These are phyloP conservation scores for Capsicum rhomboideum DNA, from an alignment of 257 asterid genomes.

Conservation along the genomic window DNA sequence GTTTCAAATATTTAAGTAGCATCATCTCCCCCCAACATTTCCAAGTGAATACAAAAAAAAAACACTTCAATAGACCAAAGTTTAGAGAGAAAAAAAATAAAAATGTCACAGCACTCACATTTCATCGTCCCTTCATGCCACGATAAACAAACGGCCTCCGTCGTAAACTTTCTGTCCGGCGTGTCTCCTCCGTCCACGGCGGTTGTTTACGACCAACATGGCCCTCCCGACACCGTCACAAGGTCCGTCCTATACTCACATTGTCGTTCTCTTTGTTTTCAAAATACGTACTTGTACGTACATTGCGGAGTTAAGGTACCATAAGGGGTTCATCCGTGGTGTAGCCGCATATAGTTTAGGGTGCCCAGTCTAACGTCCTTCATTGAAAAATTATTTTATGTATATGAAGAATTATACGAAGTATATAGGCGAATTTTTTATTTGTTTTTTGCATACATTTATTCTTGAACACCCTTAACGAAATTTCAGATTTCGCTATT, in stretches of 20 bases:
- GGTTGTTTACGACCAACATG: conserved; percentile 72
- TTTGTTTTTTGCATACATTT: no score
- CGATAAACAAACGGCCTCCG: neutral
- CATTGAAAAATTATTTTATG: no score
- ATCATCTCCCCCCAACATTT: neutral
- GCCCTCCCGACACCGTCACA: conserved; percentile 69
- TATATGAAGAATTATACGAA: no score
- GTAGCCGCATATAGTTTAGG: no score
- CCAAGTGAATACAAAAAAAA: neutral
- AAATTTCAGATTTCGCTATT: no score
- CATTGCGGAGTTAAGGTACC: no score
- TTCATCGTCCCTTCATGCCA: neutral
- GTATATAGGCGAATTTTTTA: no score
- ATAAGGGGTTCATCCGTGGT: no score
- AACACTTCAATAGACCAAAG: neutral
- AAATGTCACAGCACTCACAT: neutral
- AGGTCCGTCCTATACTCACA: conserved; percentile 4
- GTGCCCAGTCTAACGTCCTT: no score
- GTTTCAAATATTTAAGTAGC: neutral
- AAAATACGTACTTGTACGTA: no score
- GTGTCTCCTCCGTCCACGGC: conserved; percentile 86
- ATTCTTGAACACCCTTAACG: no score
- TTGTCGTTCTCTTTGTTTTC: no score
- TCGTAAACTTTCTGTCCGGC: conserved; percentile 27
- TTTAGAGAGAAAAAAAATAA: neutral